phyloP scores from a whole-genome alignment of 805 yeast genomes.

The Jamesozyma hellenica region DNA sequence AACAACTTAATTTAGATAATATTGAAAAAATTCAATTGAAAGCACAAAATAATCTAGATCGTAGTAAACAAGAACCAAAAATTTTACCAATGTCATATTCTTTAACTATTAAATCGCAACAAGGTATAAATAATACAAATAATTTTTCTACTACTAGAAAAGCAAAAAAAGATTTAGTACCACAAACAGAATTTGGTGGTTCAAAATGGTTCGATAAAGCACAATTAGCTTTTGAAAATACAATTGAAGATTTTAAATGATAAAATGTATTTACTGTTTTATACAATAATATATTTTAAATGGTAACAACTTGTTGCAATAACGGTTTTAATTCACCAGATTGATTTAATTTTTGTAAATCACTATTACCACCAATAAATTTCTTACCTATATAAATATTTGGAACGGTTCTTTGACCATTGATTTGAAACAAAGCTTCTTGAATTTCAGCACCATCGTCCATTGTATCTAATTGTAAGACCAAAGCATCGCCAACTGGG shows the following conservation, averaged over 20 bases:
- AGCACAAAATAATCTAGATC: slow-evolving; percentile 13
- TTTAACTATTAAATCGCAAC: slow-evolving; percentile 7
- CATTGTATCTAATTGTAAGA: slow-evolving; percentile 37
- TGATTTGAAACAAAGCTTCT: slow-evolving; percentile 59
- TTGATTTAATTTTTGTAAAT: slow-evolving; percentile 61
- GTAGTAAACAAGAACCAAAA: slow-evolving; percentile 19
- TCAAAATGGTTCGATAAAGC: slow-evolving; percentile 18
- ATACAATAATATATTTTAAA: background rate
- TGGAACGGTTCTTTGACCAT: slow-evolving; percentile 92
- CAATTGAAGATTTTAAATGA: slow-evolving; percentile 1
- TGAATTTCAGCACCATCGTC: slow-evolving; percentile 73
- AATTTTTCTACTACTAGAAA: background rate
- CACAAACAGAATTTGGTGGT: slow-evolving; percentile 28
- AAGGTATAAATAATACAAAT: slow-evolving; percentile 1
- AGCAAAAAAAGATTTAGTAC: slow-evolving; percentile 14
- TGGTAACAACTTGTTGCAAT: background rate
- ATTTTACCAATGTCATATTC: slow-evolving; percentile 24
- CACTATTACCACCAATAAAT: slow-evolving; percentile 93
- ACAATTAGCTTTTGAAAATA: slow-evolving; percentile 15
- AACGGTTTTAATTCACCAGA: slow-evolving; percentile 43
- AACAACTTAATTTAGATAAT: slow-evolving; percentile 19
- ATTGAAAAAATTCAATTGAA: slow-evolving; percentile 9
- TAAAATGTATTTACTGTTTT: background rate
- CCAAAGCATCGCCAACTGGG: slow-evolving; percentile 32
- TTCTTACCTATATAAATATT: slow-evolving; percentile 79